A percentile compares a stretch with the other conserved stretches of the same genome.
Conservation (phyloP, 2,329 filamentous ascomycete genomes). For the Paecilomyces sp. region DNA sequence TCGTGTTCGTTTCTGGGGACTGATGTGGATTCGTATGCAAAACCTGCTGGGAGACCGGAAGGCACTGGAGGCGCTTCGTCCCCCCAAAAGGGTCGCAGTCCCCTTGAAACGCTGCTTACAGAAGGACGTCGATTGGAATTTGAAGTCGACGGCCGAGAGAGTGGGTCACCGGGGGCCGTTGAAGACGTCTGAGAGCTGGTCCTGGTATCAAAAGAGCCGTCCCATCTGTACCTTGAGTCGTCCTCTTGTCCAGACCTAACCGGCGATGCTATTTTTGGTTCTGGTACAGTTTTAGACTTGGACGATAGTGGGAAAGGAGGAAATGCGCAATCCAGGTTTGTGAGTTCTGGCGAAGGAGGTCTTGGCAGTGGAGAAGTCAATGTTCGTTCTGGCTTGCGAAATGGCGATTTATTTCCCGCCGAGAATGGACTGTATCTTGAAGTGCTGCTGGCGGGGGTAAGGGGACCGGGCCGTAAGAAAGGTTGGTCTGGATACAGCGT, state of each 20-base stretch:
- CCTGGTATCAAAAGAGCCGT: conserved; percentile 24
- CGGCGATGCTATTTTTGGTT: not conserved
- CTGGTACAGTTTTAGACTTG: not conserved
- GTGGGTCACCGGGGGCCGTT: conserved; percentile 26
- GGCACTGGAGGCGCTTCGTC: conserved; percentile 27
- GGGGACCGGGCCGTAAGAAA: conserved; percentile 46
- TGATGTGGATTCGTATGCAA: conserved; percentile 12
- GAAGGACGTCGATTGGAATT: conserved; percentile 24
- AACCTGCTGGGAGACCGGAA: conserved; percentile 15
- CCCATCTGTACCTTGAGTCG: conserved; percentile 11
- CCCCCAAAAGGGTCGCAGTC: conserved; percentile 20
- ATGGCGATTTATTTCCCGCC: conserved; percentile 38
- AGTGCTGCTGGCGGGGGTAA: conserved; percentile 58
- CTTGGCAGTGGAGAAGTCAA: conserved; percentile 28
- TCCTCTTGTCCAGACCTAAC: not conserved
- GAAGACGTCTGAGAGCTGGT: conserved; percentile 36
- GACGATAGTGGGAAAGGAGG: conserved; percentile 45
- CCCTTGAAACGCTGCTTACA: conserved; percentile 19
- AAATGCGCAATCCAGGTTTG: conserved; percentile 47
- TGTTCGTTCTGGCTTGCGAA: conserved; percentile 27
- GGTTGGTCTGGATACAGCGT: conserved; percentile 26
- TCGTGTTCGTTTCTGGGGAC: conserved; percentile 16
- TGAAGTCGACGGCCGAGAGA: conserved; percentile 22
- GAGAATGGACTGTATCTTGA: conserved; percentile 11
- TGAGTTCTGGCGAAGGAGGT: conserved; percentile 39